Evolutionary conservation across 2,329 filamentous ascomycete species (phyloP), one percentile per base, ranked within the genome.

Genomic region (Diaporthe amygdali): DNA sequence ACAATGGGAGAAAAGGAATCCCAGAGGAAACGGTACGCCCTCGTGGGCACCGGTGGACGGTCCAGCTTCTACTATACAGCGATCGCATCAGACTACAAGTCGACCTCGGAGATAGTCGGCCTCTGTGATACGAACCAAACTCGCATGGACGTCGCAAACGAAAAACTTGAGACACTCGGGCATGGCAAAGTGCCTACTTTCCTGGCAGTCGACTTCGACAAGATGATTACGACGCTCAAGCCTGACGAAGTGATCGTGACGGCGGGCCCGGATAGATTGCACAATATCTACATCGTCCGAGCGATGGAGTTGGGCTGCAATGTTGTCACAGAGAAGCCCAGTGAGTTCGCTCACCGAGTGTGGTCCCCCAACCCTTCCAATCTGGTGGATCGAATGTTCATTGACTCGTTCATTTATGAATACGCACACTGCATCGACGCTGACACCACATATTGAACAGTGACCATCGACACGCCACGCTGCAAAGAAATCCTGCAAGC

Each of bases 311-410:
- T 90, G 1, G 89, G 89, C 20, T 89, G 88, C 75, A 85, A 87
- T 72, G 89, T 90, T 0, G 82, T 91, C n/a, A 91, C 87, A 0
- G 89, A 91, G 76, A 91, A 91, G 77, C 89, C 89, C 5, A 91
- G 70, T 72, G 9, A 66, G 70, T 69, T 5, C 3, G 5, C 25
- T 0, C 12, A 12, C 3, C 17, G 20, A 14, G 9, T 20, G 25
- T 9, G 20, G n/a, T n/a, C 22, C 37, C 9, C 17, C 7, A 14
- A 12, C 3, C 17, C 12, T 12, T 6, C 14, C 15, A 32, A n/a
- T 52, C 5, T 6, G 47, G 9, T 20, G 17, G 32, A 56, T 4
- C 12, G 3, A 6, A 56, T 37, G n/a, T 37, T 22, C 3, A 56
- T 39, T 25, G 25, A 32, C 14, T 15, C 9, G 15, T 34, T 9